Conservation (phyloP, 305 asterid genomes). For the Coffea humblotiana region DNA sequence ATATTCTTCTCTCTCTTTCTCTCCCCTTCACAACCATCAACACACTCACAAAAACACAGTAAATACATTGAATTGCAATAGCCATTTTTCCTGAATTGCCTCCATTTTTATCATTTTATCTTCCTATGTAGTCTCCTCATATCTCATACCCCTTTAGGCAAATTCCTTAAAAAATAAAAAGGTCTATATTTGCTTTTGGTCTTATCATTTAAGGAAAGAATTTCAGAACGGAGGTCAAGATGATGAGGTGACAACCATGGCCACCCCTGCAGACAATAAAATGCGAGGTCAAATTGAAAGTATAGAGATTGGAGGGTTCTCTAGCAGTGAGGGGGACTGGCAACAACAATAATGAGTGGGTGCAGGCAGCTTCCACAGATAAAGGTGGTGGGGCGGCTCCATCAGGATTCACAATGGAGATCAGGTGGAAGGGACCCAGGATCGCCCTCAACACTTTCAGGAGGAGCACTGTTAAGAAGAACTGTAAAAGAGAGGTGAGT, state of each 20-base stretch:
- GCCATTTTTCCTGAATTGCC: background rate
- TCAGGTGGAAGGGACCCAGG: slow-evolving; percentile 95
- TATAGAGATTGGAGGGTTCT: slow-evolving; percentile 55
- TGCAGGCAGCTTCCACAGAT: slow-evolving; percentile 59
- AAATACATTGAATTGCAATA: slow-evolving; percentile 8
- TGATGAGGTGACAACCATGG: slow-evolving; percentile 99
- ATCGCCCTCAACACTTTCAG: slow-evolving; percentile 68
- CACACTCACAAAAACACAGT: background rate
- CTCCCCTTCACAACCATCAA: background rate
- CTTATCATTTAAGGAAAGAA: background rate
- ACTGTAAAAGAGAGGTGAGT: slow-evolving; percentile 64
- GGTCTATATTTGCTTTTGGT: background rate
- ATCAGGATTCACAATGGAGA: slow-evolving; percentile 70
- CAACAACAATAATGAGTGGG: slow-evolving; percentile 34
- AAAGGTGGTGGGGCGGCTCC: slow-evolving; percentile 10
- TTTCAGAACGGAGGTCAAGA: slow-evolving; percentile 72
- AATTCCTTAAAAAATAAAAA: background rate
- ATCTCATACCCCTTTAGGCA: slow-evolving; percentile 13
- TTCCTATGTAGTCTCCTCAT: slow-evolving; percentile 32
- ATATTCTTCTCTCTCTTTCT: slow-evolving; percentile 26
- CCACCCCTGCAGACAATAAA: slow-evolving; percentile 77
- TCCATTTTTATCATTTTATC: background rate
- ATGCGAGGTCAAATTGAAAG: slow-evolving; percentile 63
- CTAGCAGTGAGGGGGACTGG: background rate
- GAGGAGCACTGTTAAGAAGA: slow-evolving; percentile 58